Evolutionary conservation across 768 basidiomycete species (phyloP).

Genomic region (Paxillus involutus): DNA sequence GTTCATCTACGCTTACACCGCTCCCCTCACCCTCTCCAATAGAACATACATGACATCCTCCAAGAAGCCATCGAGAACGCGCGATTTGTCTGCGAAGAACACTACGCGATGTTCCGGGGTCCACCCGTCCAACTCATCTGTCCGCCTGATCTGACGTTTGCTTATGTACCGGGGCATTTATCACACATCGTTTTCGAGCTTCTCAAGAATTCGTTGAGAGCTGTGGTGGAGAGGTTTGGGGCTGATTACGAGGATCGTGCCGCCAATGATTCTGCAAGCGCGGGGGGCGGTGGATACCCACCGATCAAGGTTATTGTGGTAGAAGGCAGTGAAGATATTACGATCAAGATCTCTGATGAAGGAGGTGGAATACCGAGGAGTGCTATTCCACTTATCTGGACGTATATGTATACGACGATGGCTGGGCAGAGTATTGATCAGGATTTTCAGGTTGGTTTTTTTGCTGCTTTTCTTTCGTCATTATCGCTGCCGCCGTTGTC

Average conservation of each 20-base stretch:
- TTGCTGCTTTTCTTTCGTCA: too few species aligned
- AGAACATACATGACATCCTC: conserved; percentile 97
- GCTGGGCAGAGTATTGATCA: conserved; percentile 66
- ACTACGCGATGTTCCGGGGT: conserved; percentile 93
- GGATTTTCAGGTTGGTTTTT: conserved; percentile 49
- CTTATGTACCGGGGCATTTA: conserved; percentile 95
- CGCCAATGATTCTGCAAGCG: conserved; percentile 4
- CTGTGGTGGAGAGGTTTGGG: conserved; percentile 92
- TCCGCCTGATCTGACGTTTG: conserved; percentile 79
- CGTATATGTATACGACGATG: conserved; percentile 96
- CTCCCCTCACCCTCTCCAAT: background rate
- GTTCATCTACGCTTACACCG: background rate
- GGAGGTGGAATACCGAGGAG: conserved; percentile 85
- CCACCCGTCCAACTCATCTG: conserved; percentile 97
- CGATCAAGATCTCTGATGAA: conserved; percentile 98
- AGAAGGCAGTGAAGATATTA: conserved; percentile 97
- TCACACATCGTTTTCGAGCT: conserved; percentile 97
- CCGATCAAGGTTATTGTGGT: conserved; percentile 62
- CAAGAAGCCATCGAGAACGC: conserved; percentile 99
- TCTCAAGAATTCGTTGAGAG: conserved; percentile 95
- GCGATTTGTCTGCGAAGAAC: conserved; percentile 91
- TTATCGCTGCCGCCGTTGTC: conserved; percentile 44
- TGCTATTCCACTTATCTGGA: conserved; percentile 96
- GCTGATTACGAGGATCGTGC: conserved; percentile 64
- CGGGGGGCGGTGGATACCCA: conserved; percentile 17